Conservation (phyloP, 768 basidiomycete genomes). For the Suillus weaverae region DNA sequence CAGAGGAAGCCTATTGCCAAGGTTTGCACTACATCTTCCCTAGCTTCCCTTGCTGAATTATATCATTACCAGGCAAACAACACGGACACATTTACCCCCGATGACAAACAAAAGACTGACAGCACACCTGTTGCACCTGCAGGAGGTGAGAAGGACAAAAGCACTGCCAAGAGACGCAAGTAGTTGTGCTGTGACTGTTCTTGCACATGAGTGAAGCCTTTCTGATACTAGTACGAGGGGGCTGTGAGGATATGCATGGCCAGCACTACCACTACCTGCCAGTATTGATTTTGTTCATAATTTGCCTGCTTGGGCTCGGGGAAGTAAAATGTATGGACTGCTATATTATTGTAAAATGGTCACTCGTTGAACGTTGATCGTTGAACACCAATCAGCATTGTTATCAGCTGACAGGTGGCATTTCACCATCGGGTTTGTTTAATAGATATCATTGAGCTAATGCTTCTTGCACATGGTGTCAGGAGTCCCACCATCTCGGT, state of each 20-base stretch:
- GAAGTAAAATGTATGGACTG: conserved; percentile 27
- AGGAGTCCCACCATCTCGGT: too few relatives aligned
- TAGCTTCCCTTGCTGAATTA: neutral
- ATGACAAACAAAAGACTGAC: conserved; percentile 66
- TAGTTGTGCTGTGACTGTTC: conserved; percentile 28
- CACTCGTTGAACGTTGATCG: too few relatives aligned
- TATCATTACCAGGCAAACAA: conserved; percentile 64
- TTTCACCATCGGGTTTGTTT: too few relatives aligned
- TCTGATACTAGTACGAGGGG: neutral
- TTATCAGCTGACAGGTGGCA: too few relatives aligned
- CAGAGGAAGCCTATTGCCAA: conserved; percentile 73
- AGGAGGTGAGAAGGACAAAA: conserved; percentile 72
- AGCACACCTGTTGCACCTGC: conserved; percentile 69
- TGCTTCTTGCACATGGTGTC: too few relatives aligned
- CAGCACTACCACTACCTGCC: neutral
- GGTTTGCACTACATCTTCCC: conserved; percentile 37
- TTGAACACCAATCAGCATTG: too few relatives aligned
- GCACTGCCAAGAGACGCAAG: conserved; percentile 72
- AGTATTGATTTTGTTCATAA: conserved; percentile 2
- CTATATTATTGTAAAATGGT: conserved; percentile 6
- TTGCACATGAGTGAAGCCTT: neutral
- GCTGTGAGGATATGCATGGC: neutral
- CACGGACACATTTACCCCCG: conserved; percentile 62
- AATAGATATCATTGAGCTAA: too few relatives aligned
- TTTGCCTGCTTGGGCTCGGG: conserved; percentile 10